phyloP scores from a whole-genome alignment of 169 alveolate species.

The Plasmodium reichenowi region DNA sequence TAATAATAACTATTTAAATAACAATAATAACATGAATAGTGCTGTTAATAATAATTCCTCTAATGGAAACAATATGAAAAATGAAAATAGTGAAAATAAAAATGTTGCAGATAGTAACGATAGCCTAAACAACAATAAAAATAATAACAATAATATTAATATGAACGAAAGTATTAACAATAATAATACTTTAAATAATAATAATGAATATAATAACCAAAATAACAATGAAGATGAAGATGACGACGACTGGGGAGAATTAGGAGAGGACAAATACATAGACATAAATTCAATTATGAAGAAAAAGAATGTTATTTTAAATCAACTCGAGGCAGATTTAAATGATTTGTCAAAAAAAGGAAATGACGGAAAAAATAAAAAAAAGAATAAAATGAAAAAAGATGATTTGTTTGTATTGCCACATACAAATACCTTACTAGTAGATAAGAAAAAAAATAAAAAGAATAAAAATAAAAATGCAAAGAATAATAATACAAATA shows the following conservation, averaged over 20 bases:
- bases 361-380: conserved; percentile 58
- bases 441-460: conserved; percentile 50
- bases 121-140: neutral
- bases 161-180: neutral
- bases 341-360: conserved; percentile 53
- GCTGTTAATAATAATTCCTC: neutral
- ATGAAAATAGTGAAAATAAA: neutral
- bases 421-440: neutral
- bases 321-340: conserved; percentile 55
- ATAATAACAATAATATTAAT: neutral
- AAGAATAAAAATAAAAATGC: conserved; percentile 60
- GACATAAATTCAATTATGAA: conserved; percentile 67
- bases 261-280: conserved; percentile 69
- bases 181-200: neutral
- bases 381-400: conserved; percentile 48
- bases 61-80: neutral
- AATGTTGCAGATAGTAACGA: neutral
- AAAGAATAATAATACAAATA: conserved; percentile 29
- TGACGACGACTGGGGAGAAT: conserved; percentile 72
- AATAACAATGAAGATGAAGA: conserved; percentile 51
- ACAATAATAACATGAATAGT: neutral
- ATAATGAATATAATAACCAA: neutral
- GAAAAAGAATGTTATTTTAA: conserved; percentile 53
- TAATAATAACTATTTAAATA: conserved; percentile 11
- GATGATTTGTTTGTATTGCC: conserved; percentile 5